Evolutionary conservation across 768 basidiomycete genomes (phyloP), one percentile per base, ranked within the genome.

Genomic region (Pleurotus sapidus): DNA sequence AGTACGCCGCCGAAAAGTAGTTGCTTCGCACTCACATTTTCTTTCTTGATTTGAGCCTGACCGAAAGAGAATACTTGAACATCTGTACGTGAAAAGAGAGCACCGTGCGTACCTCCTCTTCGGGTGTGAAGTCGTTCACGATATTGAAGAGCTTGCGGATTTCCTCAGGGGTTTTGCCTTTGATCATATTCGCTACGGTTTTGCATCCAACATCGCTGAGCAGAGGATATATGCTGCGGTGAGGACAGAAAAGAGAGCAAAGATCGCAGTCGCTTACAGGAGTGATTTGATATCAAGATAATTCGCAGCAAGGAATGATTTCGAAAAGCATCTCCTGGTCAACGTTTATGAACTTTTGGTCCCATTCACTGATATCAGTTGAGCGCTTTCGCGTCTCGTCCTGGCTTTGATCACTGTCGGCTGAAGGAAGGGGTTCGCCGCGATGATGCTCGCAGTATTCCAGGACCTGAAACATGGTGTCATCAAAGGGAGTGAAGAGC

Each of bases 301-400:
- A 80, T 99, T 99, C 62, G 97, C 97, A 8, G 97, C 97, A 56
- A 98, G 88, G 72, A 98, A 98, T 99, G 71, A 98, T 99, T 78
- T 99, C 97, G 64, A 98, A 98, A 5, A 99, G 83, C 96, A 98
- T 98, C 76, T 98, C 97, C 75, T 98, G 97, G 79, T 98, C 97
- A 59, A 98, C 97, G 45, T 88, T 89, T 72, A 96, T 95, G 72
- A 95, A 98, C 77, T 97, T 97, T 70, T 95, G 91, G 75, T 99
- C 97, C 97, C 97, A 99, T 70, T 99, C 97, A 61, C 87, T 88
- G 74, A 99, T 98, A 64, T 98, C 96, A 14, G 95, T 95, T n/a
- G 94, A 95, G 70, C 95, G 89, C 74, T 96, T 95, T 76, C 96
- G 88, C 4, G 91, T 91, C 75, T 98, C 97, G 59, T 98, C 96